Base-by-base conservation (phyloP, 306 rosid species). In the Vigna trinervia region DNA sequence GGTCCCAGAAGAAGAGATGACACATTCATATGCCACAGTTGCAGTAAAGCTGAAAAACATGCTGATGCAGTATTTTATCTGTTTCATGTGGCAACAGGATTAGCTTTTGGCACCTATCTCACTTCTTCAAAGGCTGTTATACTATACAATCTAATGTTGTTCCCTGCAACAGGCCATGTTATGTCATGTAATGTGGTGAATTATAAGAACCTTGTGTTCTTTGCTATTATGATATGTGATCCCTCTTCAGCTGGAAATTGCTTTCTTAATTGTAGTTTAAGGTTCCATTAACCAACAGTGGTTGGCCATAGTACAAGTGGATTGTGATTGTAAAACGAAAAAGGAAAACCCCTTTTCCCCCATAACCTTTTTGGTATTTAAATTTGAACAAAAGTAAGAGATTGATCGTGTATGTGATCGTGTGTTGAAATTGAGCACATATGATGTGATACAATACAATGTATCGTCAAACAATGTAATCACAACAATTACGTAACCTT, bases 1-100 rank as follows among this genome's bases (percentile, higher is more conserved):
- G 99, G 97, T 92, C 99, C 43, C 87, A 91, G 83, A 96, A 91
- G 88, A 92, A 84, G 71, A 88, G 82, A 84, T 54, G 46, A 78
- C 62, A 80, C 83, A 47, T 68, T 67, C 79, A 67, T 56, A 36
- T 26, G 9, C 17, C 50, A 68, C 46, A 36, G 82, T 43, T 78
- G 84, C 85, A 28, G 83, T 79, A 46, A 67, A 83, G 56, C 75
- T 85, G 78, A 72, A 69, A 71, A 73, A 51, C 61, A 79, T 72
- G 77, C 10, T 68, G 67, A 50, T 41, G 74, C 61, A 77, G 50
- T 52, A 48, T 48, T 75, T 32, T 67, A 77, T 69, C 84, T 58
- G 70, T 58, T 57, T 39, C 15, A 69, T 47, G 74, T 60, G 39
- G 80, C 58, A 59, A 10, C 59, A 60, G 54, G 64, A 17, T 64